A percentile compares a stretch with the other conserved stretches of the same genome.
phyloP scores from a whole-genome alignment of 805 yeast species.

The Lipomyces lipofer region DNA sequence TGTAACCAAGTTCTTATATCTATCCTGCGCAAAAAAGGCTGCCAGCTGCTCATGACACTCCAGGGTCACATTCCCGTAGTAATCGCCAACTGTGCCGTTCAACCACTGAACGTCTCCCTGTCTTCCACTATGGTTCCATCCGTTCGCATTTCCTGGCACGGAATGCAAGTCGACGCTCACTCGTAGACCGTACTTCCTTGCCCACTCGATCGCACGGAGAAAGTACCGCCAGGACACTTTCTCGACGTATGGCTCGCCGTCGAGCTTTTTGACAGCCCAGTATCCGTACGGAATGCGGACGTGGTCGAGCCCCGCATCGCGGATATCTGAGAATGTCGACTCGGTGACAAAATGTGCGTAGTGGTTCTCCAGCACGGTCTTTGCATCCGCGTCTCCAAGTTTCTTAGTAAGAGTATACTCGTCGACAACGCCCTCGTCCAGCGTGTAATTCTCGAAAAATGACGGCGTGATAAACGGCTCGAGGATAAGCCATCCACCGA shows the following conservation, averaged over 20 bases:
- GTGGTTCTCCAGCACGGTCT: constrained; percentile 56
- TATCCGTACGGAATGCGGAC: constrained; percentile 93
- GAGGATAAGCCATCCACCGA: constrained; percentile 87
- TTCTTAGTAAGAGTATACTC: constrained; percentile 64
- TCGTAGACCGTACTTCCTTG: constrained; percentile 56
- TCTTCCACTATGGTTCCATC: constrained; percentile 78
- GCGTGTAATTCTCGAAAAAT: constrained; percentile 52
- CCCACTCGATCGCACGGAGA: constrained; percentile 69
- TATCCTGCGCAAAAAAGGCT: constrained; percentile 59
- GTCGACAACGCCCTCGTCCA: constrained; percentile 53
- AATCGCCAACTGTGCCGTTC: constrained; percentile 50
- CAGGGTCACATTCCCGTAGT: constrained; percentile 47
- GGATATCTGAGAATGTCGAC: constrained; percentile 63
- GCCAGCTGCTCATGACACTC: constrained; percentile 56
- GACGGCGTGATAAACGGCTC: constrained; percentile 87
- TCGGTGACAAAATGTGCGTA: constrained; percentile 81
- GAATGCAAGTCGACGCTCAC: constrained; percentile 81
- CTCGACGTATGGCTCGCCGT: constrained; percentile 73
- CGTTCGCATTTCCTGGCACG: constrained; percentile 82
- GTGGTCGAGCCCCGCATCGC: constrained; percentile 66
- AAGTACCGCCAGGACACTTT: constrained; percentile 59
- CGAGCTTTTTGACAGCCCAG: constrained; percentile 76
- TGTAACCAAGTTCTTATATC: constrained; percentile 66
- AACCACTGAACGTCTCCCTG: constrained; percentile 49
- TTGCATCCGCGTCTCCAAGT: constrained; percentile 63